phyloP scores from a whole-genome alignment of 75 land plant species.

The Cupressus sempervirens region DNA sequence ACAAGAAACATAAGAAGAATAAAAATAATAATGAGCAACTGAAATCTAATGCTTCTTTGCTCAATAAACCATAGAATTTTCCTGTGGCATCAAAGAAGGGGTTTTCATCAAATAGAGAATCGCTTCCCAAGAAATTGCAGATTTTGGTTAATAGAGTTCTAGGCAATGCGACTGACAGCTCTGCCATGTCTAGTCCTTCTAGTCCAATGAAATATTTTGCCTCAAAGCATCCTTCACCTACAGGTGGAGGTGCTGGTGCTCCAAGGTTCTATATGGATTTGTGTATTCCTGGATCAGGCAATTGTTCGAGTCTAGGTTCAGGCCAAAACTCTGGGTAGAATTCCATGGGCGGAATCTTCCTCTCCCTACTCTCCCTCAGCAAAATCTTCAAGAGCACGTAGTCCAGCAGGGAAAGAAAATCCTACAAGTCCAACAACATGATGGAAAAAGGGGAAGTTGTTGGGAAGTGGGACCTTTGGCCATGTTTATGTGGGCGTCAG shows the following conservation, averaged over 20 bases:
- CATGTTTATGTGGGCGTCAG: conserved; percentile 83
- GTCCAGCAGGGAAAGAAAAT: no score
- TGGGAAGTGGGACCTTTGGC: conserved; percentile 75
- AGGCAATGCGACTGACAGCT: conserved; percentile 66
- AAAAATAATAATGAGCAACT: conserved; percentile 5
- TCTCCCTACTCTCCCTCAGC: no score
- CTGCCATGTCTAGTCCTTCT: conserved; percentile 61
- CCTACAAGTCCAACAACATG: no score
- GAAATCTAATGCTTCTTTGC: conserved; percentile 18
- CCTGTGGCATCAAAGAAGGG: conserved; percentile 40
- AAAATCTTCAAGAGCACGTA: no score
- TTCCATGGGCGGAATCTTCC: no score
- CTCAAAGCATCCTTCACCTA: conserved; percentile 40
- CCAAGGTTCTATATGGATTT: no score
- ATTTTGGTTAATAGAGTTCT: conserved; percentile 38
- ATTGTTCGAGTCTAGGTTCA: no score
- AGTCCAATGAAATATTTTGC: conserved; percentile 49
- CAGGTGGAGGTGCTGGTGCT: conserved; percentile 23
- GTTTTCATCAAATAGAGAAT: conserved; percentile 15
- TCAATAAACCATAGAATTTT: conserved; percentile 17
- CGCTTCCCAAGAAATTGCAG: conserved; percentile 28
- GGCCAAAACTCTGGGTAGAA: no score
- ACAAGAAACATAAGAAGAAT: conserved; percentile 16
- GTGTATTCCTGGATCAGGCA: no score
- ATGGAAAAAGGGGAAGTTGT: conserved; percentile 69